Evolutionary conservation across 345 rosid species (phyloP), one percentile per base, ranked within the genome.

Genomic region (Nephelium lappaceum): DNA sequence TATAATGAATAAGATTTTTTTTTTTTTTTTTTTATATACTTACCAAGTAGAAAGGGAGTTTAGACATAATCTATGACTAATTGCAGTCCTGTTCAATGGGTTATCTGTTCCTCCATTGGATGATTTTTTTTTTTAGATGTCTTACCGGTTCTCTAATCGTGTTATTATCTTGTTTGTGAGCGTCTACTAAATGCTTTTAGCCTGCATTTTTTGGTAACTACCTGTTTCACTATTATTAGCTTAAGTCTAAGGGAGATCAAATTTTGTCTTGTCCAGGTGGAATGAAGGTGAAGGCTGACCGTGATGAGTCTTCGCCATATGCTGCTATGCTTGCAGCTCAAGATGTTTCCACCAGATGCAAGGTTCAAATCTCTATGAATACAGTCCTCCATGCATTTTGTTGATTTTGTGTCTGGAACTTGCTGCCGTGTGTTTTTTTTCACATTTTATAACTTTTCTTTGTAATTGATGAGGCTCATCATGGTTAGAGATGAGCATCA

Each of bases 291-390:
- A 87, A 87, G 80, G 90, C 90, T 67, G 90, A 87, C 76, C 80
- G 88, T 70, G 90, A 87, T 82, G 90, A 87, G 70, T 87, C 90
- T 51, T 87, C 90, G 8, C 90, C 88, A 0, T 87, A 85, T 47
- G 90, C 90, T 67, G 90, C 90, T 43, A 85, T 85, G 88, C 90
- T 87, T 87, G 90, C 90, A 18, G 88, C 90, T 14, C 90, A 87
- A 43, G 90, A 87, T 78, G 90, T 87, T 80, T n/a, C 90, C 8
- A 76, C 71, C 69, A 78, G 87, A 85, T 87, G 88, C 90, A 87
- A 87, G 88, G 88, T 87, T 57, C 27, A 21, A 64, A 62, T 53
- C 11, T 70, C 16, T 24, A 21, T 15, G 4, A 23, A 27, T 76
- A 11, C 51, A 27, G 8, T 65, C 3, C n/a, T 11, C 16, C 19